Evolutionary conservation across 345 rosid genomes (phyloP).

Genomic region (Boechera stricta): DNA sequence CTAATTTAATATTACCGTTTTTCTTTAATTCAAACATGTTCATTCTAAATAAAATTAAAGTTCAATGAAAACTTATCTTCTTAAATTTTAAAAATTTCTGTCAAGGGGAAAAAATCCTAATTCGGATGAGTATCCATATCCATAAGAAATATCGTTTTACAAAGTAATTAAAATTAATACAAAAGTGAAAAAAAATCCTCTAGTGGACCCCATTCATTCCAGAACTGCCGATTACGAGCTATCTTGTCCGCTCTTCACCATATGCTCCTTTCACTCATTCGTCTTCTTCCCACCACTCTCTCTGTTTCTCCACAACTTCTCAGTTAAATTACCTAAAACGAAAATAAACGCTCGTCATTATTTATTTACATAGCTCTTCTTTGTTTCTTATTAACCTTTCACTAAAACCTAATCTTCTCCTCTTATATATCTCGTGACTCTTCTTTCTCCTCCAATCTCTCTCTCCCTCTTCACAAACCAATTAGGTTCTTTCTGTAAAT

Average conservation of each 20-base stretch:
- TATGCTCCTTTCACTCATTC: constrained; percentile 49
- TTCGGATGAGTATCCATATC: constrained; percentile 19
- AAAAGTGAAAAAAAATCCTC: constrained; percentile 38
- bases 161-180: background rate
- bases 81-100: too few relatives aligned
- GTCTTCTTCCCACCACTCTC: constrained; percentile 33
- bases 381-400: constrained; percentile 4
- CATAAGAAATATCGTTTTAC: constrained; percentile 17
- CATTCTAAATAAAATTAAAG: too few relatives aligned
- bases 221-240: constrained; percentile 44
- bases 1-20: background rate
- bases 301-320: constrained; percentile 10
- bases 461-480: constrained; percentile 10
- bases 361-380: background rate
- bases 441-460: constrained; percentile 40
- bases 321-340: background rate
- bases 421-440: constrained; percentile 49
- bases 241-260: constrained; percentile 56
- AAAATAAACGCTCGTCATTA: background rate
- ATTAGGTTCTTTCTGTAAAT: constrained; percentile 34
- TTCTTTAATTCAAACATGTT: too few relatives aligned
- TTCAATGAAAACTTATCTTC: too few relatives aligned
- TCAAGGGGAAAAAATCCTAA: background rate
- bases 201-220: constrained; percentile 37
- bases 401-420: constrained; percentile 32